A percentile compares a stretch with the other conserved stretches of the same genome.
Evolutionary conservation across 2,329 filamentous ascomycete species (phyloP).

Genomic region (Emericellopsis cladophorae): DNA sequence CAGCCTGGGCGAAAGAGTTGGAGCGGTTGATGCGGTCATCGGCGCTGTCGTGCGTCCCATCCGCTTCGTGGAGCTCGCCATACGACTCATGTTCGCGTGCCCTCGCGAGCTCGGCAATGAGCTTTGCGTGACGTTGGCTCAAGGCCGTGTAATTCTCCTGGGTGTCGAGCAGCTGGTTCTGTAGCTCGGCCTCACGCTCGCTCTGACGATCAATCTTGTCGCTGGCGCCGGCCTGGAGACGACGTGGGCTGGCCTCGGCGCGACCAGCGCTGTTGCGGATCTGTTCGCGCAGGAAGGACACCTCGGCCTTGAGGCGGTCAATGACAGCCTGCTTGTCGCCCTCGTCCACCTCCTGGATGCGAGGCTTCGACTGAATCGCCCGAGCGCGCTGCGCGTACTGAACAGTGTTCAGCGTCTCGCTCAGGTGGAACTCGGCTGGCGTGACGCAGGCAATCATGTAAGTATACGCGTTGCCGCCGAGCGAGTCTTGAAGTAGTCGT

Average conservation of each 20-base stretch:
- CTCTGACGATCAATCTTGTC: constrained; percentile 69
- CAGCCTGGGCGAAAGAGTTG: constrained; percentile 88
- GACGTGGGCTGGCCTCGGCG: constrained; percentile 39
- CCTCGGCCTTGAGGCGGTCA: constrained; percentile 84
- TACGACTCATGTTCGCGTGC: constrained; percentile 58
- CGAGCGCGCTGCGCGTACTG: constrained; percentile 94
- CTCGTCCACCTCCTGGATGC: constrained; percentile 89
- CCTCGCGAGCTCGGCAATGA: constrained; percentile 87
- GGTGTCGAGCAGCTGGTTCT: constrained; percentile 82
- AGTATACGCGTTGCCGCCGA: constrained; percentile 93
- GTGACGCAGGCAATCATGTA: constrained; percentile 99
- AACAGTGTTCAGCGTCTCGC: constrained; percentile 93
- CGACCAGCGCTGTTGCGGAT: constrained; percentile 67
- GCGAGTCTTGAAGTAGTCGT: constrained; percentile 84
- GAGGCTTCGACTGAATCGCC: constrained; percentile 93
- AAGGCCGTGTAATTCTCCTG: constrained; percentile 93
- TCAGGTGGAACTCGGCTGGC: constrained; percentile 90
- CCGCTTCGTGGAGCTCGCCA: constrained; percentile 43
- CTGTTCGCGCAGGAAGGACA: constrained; percentile 87
- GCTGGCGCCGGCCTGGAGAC: constrained; percentile 37
- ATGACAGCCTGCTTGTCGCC: constrained; percentile 90
- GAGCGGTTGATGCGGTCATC: constrained; percentile 86
- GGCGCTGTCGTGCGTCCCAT: constrained; percentile 59
- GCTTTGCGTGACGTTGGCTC: constrained; percentile 84
- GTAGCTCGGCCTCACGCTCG: constrained; percentile 78